phyloP scores from a whole-genome alignment of 192 early-diverging fungal species.

The Podila minutissima region DNA sequence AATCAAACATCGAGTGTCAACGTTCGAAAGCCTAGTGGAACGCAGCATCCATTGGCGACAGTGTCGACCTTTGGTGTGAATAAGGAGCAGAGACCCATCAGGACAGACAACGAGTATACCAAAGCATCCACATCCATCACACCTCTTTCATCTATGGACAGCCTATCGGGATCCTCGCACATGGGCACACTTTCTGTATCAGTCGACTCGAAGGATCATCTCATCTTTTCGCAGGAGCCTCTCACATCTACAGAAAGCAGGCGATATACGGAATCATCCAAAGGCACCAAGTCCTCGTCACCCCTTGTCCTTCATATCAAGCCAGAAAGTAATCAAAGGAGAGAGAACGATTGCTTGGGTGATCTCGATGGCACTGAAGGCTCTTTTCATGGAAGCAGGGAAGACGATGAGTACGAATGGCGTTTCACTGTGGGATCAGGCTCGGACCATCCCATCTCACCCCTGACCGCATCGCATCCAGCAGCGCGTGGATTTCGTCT shows the following conservation, averaged over 20 bases:
- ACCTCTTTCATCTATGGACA: no score
- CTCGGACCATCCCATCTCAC: conserved; percentile 25
- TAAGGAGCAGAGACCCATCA: neutral
- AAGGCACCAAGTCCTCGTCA: conserved; percentile 13
- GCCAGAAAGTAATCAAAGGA: neutral
- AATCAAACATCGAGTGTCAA: neutral
- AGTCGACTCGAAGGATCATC: no score
- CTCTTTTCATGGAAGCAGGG: neutral
- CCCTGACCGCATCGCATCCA: conserved; percentile 24
- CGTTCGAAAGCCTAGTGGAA: conserved; percentile 1
- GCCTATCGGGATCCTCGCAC: no score
- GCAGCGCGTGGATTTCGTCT: neutral
- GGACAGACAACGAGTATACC: no score
- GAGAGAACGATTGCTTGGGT: neutral
- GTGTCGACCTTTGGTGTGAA: conserved; percentile 34
- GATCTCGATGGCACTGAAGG: neutral
- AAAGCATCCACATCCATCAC: no score
- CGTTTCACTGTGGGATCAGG: conserved; percentile 15
- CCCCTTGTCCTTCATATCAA: conserved; percentile 17
- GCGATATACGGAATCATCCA: neutral
- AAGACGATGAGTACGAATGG: conserved; percentile 24
- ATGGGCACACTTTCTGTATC: no score
- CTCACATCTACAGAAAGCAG: neutral
- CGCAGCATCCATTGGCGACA: conserved; percentile 28
- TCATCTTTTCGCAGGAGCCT: neutral